A percentile compares a stretch with the other conserved stretches of the same genome.
Evolutionary conservation across 1,284 basidiomycete genomes (phyloP).

Genomic region (Sporisorium scitamineum): DNA sequence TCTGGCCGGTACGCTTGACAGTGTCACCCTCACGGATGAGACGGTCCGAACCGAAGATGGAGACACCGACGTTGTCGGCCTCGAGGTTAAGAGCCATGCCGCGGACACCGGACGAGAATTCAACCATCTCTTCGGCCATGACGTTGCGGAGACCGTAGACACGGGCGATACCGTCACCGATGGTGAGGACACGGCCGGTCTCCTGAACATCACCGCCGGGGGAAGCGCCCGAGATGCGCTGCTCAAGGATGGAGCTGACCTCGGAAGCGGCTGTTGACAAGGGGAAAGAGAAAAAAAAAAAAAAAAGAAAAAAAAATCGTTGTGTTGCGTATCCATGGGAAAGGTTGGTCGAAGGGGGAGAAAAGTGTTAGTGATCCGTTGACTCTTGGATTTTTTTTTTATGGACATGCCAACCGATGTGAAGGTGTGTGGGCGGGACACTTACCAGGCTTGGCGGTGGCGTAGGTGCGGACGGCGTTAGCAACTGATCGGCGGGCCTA

Average conservation of each 20-base stretch:
- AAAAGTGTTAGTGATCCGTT: background rate
- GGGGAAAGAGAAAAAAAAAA: slow-evolving; percentile 8
- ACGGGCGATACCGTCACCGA: slow-evolving; percentile 99
- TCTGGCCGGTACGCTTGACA: slow-evolving; percentile 99
- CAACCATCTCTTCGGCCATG: slow-evolving; percentile 99
- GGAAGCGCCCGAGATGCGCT: slow-evolving; percentile 92
- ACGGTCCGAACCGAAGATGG: slow-evolving; percentile 99
- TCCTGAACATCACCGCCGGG: slow-evolving; percentile 95
- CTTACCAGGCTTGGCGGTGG: slow-evolving; percentile 86
- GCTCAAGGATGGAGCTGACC: slow-evolving; percentile 98
- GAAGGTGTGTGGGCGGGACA: slow-evolving; percentile 74
- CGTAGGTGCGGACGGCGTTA: slow-evolving; percentile 76
- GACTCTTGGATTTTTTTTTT: background rate
- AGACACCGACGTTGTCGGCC: slow-evolving; percentile 99
- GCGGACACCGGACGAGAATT: slow-evolving; percentile 95
- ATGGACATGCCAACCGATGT: background rate
- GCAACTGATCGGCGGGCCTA: slow-evolving; percentile 74
- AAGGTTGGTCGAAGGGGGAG: background rate
- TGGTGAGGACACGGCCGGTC: slow-evolving; percentile 97
- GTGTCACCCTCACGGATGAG: slow-evolving; percentile 99
- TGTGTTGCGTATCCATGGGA: background rate
- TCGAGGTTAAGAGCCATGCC: slow-evolving; percentile 99
- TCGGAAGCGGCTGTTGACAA: slow-evolving; percentile 97
- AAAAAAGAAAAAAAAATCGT: slow-evolving; percentile 3
- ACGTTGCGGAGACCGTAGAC: slow-evolving; percentile 88